Conservation (phyloP, 768 basidiomycete genomes). For the Asterophora parasitica region DNA sequence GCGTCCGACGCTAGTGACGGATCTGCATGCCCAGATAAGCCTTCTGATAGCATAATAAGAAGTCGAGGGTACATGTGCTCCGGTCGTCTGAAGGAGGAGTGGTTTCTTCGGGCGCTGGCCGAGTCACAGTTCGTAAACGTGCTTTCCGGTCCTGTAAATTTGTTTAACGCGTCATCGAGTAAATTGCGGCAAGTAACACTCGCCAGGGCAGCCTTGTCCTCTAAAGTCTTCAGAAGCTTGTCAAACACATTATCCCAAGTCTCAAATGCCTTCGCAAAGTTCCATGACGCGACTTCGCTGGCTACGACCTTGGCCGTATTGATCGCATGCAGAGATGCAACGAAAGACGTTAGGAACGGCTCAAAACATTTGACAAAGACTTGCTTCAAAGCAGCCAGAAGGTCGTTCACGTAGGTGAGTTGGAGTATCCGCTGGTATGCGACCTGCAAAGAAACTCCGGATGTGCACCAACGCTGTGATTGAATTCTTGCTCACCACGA, state of each 20-base stretch:
- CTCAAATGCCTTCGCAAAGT: constrained; percentile 65
- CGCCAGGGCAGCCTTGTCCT: constrained; percentile 71
- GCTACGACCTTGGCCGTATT: constrained; percentile 40
- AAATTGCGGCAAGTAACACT: constrained; percentile 12
- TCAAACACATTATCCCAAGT: constrained; percentile 84
- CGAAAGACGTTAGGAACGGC: constrained; percentile 78
- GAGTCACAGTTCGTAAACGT: constrained; percentile 44
- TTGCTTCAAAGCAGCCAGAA: constrained; percentile 73
- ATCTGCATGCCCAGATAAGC: constrained; percentile 23
- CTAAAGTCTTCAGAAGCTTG: constrained; percentile 65
- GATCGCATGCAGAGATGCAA: constrained; percentile 73
- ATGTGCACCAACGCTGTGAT: constrained; percentile 6
- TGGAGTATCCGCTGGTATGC: constrained; percentile 96
- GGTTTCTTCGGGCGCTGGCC: constrained; percentile 30
- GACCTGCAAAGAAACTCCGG: constrained; percentile 46
- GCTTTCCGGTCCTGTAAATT: constrained; percentile 63
- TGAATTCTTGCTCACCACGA: constrained; percentile 63
- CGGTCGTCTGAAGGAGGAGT: constrained; percentile 60
- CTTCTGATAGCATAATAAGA: constrained; percentile 1
- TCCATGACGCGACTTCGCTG: constrained; percentile 46
- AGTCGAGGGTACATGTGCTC: constrained; percentile 43
- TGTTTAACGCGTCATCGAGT: constrained; percentile 3
- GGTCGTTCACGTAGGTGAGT: constrained; percentile 88
- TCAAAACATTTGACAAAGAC: constrained; percentile 86
- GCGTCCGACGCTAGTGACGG: constrained; percentile 46